Evolutionary conservation across 2,329 filamentous ascomycete genomes (phyloP), one percentile per base, ranked within the genome.

Genomic region (Elsinoe perseae): DNA sequence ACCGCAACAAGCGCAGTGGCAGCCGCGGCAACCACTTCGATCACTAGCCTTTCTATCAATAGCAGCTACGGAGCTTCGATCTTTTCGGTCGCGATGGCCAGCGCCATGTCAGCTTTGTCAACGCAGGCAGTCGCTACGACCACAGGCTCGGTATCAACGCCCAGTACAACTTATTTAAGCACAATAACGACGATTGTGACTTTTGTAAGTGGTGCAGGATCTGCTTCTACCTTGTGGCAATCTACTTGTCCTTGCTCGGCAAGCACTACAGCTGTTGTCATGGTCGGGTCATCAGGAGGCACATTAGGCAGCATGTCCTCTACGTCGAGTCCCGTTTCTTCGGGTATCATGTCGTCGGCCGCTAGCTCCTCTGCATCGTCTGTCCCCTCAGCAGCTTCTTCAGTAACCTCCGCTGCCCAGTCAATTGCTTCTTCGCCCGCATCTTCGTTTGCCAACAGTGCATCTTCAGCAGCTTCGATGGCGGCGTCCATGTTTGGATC

Each of bases 401-500:
- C 57, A 20, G 54, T 28, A 3, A 23, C 38, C 7, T 32, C 40
- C 9, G 34, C 50, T 18, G 54, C 25, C 43, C 50, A 56, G 12
- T 38, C 46, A 9, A 28, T 56, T 25, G 54, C 46, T 14, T 48
- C 40, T 5, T 56, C 54, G 6, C 43, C 54, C 4, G 54, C 54
- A 32, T 40, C 32, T 6, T 56, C 54, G 4, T 56, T 52, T 52
- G 54, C 43, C 23, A 48, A 21, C 46, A 34, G 20, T 38, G 43
- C 54, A 16, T 50, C 54, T 5, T 48, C 28, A 6, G 54, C 43
- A 18, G 54, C 54, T 25, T 48, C 23, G 3, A 48, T 48, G 40
- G 46, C 54, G 42, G 36, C 54, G 16, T 56, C 54, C 14, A 50
- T 43, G 46, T 40, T 40, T 21, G 27, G 32, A 14, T 46, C 54